These are phyloP conservation scores for Elongisporangium anandrum DNA, from an alignment of 352 stramenopile species.

Conservation along the genomic window DNA sequence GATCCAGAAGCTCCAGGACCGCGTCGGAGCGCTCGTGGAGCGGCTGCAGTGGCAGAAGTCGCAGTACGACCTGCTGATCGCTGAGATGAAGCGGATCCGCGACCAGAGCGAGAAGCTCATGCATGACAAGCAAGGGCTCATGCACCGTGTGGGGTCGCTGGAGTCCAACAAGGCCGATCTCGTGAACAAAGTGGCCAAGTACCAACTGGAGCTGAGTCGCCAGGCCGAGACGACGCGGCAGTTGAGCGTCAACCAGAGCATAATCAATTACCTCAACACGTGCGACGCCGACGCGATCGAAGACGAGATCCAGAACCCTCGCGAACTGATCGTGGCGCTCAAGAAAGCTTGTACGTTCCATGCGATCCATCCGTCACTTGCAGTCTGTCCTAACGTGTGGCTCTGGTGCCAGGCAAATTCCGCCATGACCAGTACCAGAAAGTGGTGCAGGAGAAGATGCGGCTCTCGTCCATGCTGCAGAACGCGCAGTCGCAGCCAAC, in stretches of 20 bases:
- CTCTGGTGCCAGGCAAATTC: constrained; percentile 34
- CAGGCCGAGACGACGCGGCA: constrained; percentile 46
- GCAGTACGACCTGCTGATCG: constrained; percentile 53
- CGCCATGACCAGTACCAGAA: constrained; percentile 83
- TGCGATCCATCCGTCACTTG: not conserved
- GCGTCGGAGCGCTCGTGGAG: constrained; percentile 59
- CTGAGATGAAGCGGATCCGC: constrained; percentile 53
- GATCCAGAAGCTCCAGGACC: constrained; percentile 35
- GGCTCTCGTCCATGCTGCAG: constrained; percentile 66
- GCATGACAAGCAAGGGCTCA: constrained; percentile 53
- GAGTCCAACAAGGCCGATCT: constrained; percentile 52
- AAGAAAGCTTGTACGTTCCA: constrained; percentile 68
- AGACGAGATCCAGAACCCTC: constrained; percentile 73
- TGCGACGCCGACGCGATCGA: constrained; percentile 64
- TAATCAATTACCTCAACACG: constrained; percentile 66
- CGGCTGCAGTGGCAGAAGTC: constrained; percentile 77
- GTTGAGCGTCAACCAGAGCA: constrained; percentile 64
- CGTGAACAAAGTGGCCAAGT: constrained; percentile 67
- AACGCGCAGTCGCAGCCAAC: constrained; percentile 18
- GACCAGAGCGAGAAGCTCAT: constrained; percentile 62
- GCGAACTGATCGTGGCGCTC: constrained; percentile 66
- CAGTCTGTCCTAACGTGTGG: not conserved
- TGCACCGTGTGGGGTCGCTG: constrained; percentile 41
- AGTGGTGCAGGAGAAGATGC: constrained; percentile 71
- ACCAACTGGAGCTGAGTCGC: constrained; percentile 67